Conservation (phyloP, 2,329 filamentous ascomycete species). For the Neonectria hederae region DNA sequence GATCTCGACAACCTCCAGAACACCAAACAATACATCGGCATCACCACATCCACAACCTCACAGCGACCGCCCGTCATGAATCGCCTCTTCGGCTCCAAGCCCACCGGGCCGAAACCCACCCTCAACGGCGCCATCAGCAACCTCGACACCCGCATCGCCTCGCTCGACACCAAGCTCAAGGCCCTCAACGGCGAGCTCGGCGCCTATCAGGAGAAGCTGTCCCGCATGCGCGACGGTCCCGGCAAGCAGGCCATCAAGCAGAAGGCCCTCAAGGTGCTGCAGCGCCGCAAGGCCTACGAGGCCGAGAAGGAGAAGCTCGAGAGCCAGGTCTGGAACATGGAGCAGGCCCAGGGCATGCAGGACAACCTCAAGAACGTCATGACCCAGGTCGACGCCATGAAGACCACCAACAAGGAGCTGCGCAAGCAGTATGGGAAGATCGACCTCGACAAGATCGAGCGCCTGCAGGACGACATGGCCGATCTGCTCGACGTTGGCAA, state of each 20-base stretch:
- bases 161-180: slow-evolving; percentile 93
- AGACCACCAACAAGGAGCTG: slow-evolving; percentile 93
- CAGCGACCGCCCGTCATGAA: slow-evolving; percentile 73
- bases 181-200: slow-evolving; percentile 90
- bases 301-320: slow-evolving; percentile 92
- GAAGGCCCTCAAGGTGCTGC: slow-evolving; percentile 92
- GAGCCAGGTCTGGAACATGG: slow-evolving; percentile 98
- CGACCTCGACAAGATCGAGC: slow-evolving; percentile 96
- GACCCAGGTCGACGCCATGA: slow-evolving; percentile 97
- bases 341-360: slow-evolving; percentile 97
- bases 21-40: neutral
- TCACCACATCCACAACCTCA: neutral
- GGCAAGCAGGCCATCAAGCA: slow-evolving; percentile 93
- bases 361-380: slow-evolving; percentile 98
- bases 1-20: neutral
- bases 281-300: slow-evolving; percentile 95
- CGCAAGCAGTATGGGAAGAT: slow-evolving; percentile 96
- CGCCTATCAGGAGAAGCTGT: slow-evolving; percentile 86
- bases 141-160: slow-evolving; percentile 84
- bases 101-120: slow-evolving; percentile 87
- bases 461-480: slow-evolving; percentile 98
- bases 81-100: slow-evolving; percentile 91
- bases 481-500: slow-evolving; percentile 97
- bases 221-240: slow-evolving; percentile 94
- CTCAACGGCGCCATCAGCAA: slow-evolving; percentile 84